Percentiles rank a stretch among this genome's conserved stretches.
phyloP scores from a whole-genome alignment of 2,329 filamentous ascomycete genomes.

The Aspergillus felis region DNA sequence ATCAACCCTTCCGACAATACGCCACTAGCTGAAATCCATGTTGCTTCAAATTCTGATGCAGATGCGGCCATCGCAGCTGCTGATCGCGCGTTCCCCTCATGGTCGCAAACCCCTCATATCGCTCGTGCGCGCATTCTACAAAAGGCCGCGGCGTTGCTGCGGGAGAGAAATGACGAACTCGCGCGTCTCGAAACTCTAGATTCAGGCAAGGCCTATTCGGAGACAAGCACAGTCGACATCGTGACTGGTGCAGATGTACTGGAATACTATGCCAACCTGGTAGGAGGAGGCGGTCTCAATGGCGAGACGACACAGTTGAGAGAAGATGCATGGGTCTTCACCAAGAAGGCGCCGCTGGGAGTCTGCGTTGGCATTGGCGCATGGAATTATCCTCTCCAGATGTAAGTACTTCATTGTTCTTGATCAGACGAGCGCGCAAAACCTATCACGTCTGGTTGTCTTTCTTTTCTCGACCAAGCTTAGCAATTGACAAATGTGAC shows the following conservation, averaged over 20 bases:
- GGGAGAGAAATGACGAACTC: slow-evolving; percentile 72
- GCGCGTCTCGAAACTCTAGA: slow-evolving; percentile 77
- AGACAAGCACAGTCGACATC: slow-evolving; percentile 80
- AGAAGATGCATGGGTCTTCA: slow-evolving; percentile 76
- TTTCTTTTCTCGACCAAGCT: background rate
- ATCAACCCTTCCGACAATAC: slow-evolving; percentile 70
- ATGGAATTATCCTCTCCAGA: slow-evolving; percentile 91
- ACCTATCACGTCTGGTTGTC: too few species aligned
- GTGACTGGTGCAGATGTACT: slow-evolving; percentile 79
- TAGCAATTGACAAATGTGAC: slow-evolving; percentile 2
- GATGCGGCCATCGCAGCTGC: slow-evolving; percentile 70
- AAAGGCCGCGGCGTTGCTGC: slow-evolving; percentile 68
- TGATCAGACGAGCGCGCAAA: background rate
- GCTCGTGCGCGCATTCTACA: slow-evolving; percentile 74
- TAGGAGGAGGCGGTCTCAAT: slow-evolving; percentile 73
- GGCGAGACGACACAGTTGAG: slow-evolving; percentile 73
- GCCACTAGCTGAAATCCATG: slow-evolving; percentile 67
- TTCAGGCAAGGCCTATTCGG: slow-evolving; percentile 80
- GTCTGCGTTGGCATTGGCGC: slow-evolving; percentile 85
- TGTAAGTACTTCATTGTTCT: slow-evolving; percentile 39
- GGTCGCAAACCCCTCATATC: slow-evolving; percentile 72
- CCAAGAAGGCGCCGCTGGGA: slow-evolving; percentile 74
- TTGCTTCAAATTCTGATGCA: slow-evolving; percentile 63
- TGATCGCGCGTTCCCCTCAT: slow-evolving; percentile 65
- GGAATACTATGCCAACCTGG: slow-evolving; percentile 79